These are phyloP conservation scores for Candida golubevii DNA, from an alignment of 805 yeast genomes.

Conservation along the genomic window DNA sequence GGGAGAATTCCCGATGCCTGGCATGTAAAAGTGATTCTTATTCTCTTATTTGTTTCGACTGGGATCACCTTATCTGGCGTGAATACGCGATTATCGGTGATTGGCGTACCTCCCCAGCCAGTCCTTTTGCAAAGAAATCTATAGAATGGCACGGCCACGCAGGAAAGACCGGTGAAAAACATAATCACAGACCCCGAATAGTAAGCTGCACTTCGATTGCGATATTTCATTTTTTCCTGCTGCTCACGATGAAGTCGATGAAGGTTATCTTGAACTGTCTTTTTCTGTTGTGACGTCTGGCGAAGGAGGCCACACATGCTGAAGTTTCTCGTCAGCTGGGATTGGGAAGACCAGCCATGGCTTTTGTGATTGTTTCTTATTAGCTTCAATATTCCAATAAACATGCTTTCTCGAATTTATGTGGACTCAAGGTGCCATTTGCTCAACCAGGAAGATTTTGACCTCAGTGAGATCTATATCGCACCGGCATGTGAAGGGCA, in stretches of 20 bases:
- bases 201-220: constrained; percentile 54
- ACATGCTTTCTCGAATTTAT: too few relatives aligned
- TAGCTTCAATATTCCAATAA: too few relatives aligned
- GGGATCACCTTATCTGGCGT: constrained; percentile 87
- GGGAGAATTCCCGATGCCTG: constrained; percentile 89
- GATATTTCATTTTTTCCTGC: constrained; percentile 27
- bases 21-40: constrained; percentile 82
- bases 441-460: too few relatives aligned
- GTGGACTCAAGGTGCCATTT: too few relatives aligned
- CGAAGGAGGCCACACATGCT: not conserved
- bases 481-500: too few relatives aligned
- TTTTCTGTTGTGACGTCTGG: constrained; percentile 4
- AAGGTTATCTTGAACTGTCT: constrained; percentile 4
- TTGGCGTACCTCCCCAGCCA: constrained; percentile 94
- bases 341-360: too few relatives aligned
- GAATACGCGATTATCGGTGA: constrained; percentile 75
- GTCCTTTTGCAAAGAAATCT: constrained; percentile 89
- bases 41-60: constrained; percentile 76
- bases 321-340: not conserved
- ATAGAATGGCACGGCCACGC: constrained; percentile 90
- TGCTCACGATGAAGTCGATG: constrained; percentile 17
- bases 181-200: constrained; percentile 68
- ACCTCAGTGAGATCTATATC: too few relatives aligned
- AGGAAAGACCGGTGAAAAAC: constrained; percentile 70
- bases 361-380: too few relatives aligned